Percentiles rank a stretch among this genome's conserved stretches.
Conservation (phyloP, 345 rosid genomes). For the Pistacia integerrima region DNA sequence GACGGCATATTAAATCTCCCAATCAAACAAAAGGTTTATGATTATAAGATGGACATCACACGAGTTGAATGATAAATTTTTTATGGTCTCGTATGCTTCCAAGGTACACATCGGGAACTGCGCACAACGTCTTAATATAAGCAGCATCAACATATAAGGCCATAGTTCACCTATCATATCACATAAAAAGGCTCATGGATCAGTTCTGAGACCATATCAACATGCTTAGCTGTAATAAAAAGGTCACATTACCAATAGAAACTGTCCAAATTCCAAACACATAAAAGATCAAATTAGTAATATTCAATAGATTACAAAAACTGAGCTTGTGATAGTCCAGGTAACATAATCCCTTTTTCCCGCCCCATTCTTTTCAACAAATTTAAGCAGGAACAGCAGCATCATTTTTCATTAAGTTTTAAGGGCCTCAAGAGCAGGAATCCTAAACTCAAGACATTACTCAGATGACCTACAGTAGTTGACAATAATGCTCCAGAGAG, state of each 20-base stretch:
- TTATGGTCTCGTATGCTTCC: neutral
- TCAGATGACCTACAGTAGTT: slow-evolving; percentile 9
- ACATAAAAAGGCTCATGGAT: neutral
- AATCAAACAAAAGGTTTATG: neutral
- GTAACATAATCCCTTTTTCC: neutral
- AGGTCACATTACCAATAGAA: neutral
- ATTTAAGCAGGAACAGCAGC: neutral
- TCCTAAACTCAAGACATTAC: neutral
- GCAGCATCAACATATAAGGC: neutral
- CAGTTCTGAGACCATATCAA: neutral
- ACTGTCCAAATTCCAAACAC: neutral
- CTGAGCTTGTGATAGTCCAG: neutral
- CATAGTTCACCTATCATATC: neutral
- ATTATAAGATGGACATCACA: neutral
- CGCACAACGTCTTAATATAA: neutral
- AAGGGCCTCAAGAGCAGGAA: neutral
- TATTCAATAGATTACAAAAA: slow-evolving; percentile 7
- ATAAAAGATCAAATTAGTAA: neutral
- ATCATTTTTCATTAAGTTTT: slow-evolving; percentile 15
- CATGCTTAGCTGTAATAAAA: neutral
- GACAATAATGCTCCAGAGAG: neutral
- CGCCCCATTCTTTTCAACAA: neutral
- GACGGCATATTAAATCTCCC: neutral
- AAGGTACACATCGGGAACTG: neutral
- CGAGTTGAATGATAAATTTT: too few relatives aligned